Base-by-base conservation (phyloP, 2,329 filamentous ascomycete genomes). In the Tolypocladium tropicale region DNA sequence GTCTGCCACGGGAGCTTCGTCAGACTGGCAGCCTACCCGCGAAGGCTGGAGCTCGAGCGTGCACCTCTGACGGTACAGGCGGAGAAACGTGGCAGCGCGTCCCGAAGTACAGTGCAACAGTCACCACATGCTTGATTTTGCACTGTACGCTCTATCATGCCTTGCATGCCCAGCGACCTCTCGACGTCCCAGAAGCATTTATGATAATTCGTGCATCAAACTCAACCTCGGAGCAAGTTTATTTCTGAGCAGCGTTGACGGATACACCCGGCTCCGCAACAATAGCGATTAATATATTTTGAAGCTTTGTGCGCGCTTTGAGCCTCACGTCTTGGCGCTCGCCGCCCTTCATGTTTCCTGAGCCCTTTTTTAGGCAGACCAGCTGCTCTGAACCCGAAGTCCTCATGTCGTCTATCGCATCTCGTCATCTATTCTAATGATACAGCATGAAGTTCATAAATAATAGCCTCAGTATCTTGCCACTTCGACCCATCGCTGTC, bases 401-500 rank as follows among this genome's bases (percentile, higher is more conserved):
- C 50, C 50, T 32, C 30, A 48, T 12, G 33, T 50, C 54, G 37
- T 37, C 54, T 53, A 43, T 34, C n/a, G 12, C 16, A 18, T 48
- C 25, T 30, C 25, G 9, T 46, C 41, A 14, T 48, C 16, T 28
- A 30, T 48, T 11, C 16, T 30, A n/a, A 25, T 21, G 10, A 21
- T 50, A 33, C 28, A 49, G 33, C 41, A n/a, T 48, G 28, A 52
- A 28, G n/a, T 34, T 39, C 56, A 36, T 48, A 32, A 52, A 30
- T 18, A n/a, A 7, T 11, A 16, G 14, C 4, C 30, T 60, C 55
- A 68, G 53, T 65, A 67, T 36, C 58, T 64, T 18, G 66, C 67
- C 52, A 72, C 57, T 56, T 73, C 69, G n/a, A 63, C 57, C 76
- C 75, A 79, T 30, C 57, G 63, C 59, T 69, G 72, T 32, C 60